Percentiles rank a stretch among this genome's conserved stretches.
Conservation (phyloP, 2,329 filamentous ascomycete species). For the Balansia obtecta region DNA sequence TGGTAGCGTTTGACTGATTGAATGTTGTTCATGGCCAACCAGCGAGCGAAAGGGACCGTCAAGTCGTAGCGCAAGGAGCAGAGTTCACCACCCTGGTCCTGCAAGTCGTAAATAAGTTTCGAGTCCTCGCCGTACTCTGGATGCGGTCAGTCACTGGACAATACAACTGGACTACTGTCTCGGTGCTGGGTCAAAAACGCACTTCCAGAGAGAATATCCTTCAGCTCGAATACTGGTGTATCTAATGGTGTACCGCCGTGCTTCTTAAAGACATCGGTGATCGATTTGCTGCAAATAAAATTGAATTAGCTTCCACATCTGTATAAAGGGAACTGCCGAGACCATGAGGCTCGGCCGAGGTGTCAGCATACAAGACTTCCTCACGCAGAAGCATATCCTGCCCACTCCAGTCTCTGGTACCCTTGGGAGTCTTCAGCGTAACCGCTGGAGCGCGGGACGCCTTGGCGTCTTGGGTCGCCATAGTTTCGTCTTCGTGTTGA, state of each 20-base stretch:
- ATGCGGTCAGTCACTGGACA: constrained; percentile 1
- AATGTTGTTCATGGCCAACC: constrained; percentile 82
- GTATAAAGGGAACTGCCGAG: background rate
- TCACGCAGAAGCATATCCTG: constrained; percentile 70
- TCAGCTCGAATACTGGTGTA: constrained; percentile 75
- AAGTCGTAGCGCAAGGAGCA: constrained; percentile 71
- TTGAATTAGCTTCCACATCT: background rate
- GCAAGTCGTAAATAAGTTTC: constrained; percentile 81
- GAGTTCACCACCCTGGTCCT: constrained; percentile 72
- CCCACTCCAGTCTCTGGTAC: constrained; percentile 77
- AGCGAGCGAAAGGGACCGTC: constrained; percentile 83
- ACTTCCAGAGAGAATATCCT: constrained; percentile 70
- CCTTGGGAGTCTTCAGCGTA: constrained; percentile 74
- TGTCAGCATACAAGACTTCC: constrained; percentile 47
- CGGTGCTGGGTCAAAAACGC: background rate
- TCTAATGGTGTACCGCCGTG: constrained; percentile 72
- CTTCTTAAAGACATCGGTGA: constrained; percentile 70
- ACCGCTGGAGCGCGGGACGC: constrained; percentile 33
- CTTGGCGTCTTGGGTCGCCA: constrained; percentile 19
- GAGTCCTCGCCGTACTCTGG: constrained; percentile 76
- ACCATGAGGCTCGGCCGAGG: background rate
- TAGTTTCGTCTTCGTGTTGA: constrained; percentile 10
- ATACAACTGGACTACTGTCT: background rate
- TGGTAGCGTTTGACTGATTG: constrained; percentile 88
- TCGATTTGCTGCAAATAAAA: constrained; percentile 33